Percentiles rank a stretch among this genome's conserved stretches.
Conservation (phyloP, 192 early-diverging fungal species). For the Coemansia aciculifera region DNA sequence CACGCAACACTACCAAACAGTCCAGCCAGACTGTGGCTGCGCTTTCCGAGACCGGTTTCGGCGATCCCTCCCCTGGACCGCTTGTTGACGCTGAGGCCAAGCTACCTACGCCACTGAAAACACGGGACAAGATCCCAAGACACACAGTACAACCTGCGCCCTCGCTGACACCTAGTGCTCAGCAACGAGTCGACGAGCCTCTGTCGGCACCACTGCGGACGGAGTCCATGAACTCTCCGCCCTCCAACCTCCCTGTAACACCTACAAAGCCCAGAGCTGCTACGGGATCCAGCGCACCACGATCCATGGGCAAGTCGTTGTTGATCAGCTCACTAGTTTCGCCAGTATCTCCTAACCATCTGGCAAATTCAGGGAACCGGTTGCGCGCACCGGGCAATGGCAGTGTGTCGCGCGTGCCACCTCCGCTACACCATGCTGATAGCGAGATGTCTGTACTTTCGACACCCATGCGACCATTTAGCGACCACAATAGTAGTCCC, state of each 20-base stretch:
- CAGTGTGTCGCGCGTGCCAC: neutral
- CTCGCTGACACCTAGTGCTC: neutral
- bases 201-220: conserved; percentile 20
- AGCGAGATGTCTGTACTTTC: conserved; percentile 3
- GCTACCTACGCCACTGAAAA: conserved; percentile 27
- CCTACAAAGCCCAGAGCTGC: conserved; percentile 11
- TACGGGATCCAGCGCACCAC: neutral
- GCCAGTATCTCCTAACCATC: conserved; percentile 22
- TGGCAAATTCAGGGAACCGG: neutral
- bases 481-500: conserved; percentile 35
- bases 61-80: neutral
- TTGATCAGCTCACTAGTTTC: conserved; percentile 15
- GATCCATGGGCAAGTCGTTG: neutral
- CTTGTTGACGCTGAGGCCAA: neutral
- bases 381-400: neutral
- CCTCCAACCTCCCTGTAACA: conserved; percentile 30
- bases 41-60: neutral
- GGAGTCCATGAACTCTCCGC: conserved; percentile 24
- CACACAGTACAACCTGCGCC: conserved; percentile 8
- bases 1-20: conserved; percentile 5
- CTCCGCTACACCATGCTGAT: neutral
- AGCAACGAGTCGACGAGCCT: conserved; percentile 1
- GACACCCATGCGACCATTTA: conserved; percentile 27
- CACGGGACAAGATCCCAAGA: conserved; percentile 40
- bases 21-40: conserved; percentile 12